A percentile compares a stretch with the other conserved stretches of the same genome.
Evolutionary conservation across 2,329 filamentous ascomycete genomes (phyloP).

Genomic region (Coniochaeta hoffmannii): DNA sequence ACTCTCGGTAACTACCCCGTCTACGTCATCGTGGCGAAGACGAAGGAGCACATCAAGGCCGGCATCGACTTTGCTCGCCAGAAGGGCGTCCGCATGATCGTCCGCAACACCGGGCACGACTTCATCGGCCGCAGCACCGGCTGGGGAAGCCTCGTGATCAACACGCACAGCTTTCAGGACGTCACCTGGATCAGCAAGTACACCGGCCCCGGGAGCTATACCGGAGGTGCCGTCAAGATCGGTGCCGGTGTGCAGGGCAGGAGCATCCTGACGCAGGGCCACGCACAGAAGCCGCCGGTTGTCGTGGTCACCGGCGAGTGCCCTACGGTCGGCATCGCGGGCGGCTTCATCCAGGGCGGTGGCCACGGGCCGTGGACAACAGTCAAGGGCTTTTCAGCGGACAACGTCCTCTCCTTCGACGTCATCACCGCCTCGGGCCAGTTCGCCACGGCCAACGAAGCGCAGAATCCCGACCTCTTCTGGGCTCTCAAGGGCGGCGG

Average conservation of each 20-base stretch:
- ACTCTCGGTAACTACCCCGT: slow-evolving; percentile 30
- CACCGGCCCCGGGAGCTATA: slow-evolving; percentile 28
- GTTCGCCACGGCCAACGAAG: slow-evolving; percentile 31
- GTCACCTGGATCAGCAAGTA: slow-evolving; percentile 31
- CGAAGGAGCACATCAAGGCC: slow-evolving; percentile 21
- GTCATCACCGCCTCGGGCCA: slow-evolving; percentile 38
- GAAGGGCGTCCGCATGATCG: slow-evolving; percentile 42
- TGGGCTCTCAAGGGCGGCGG: slow-evolving; percentile 50
- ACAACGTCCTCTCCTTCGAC: slow-evolving; percentile 40
- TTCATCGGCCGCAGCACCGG: slow-evolving; percentile 54
- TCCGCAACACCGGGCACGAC: slow-evolving; percentile 52
- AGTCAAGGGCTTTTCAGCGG: slow-evolving; percentile 35
- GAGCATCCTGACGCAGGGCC: slow-evolving; percentile 33
- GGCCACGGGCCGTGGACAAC: slow-evolving; percentile 43
- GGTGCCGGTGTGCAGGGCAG: slow-evolving; percentile 44
- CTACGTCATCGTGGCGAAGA: slow-evolving; percentile 23
- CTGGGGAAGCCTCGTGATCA: slow-evolving; percentile 47
- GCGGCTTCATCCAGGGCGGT: slow-evolving; percentile 54
- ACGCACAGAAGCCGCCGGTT: slow-evolving; percentile 27
- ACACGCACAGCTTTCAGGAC: slow-evolving; percentile 48
- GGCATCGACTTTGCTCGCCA: slow-evolving; percentile 32
- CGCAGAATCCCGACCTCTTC: slow-evolving; percentile 42
- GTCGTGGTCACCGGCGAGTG: slow-evolving; percentile 46
- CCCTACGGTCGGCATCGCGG: slow-evolving; percentile 48
- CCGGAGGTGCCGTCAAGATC: slow-evolving; percentile 39